Evolutionary conservation across 2,329 filamentous ascomycete species (phyloP).

Genomic region (Furcasterigmium sp.): DNA sequence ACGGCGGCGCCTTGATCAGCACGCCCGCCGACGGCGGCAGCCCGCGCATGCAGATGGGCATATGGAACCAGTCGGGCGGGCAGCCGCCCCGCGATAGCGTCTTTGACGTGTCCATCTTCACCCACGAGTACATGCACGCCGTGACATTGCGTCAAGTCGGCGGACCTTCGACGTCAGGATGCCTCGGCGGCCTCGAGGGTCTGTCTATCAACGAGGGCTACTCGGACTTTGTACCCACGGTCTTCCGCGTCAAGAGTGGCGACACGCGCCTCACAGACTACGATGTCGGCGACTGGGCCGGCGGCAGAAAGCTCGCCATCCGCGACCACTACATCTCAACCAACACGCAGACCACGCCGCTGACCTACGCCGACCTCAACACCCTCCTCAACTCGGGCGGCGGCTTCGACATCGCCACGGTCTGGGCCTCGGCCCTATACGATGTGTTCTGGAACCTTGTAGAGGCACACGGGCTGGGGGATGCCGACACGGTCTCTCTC

Average conservation of each 20-base stretch:
- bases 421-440: slow-evolving; percentile 46
- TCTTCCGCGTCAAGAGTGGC: slow-evolving; percentile 35
- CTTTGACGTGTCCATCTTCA: background rate
- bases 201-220: slow-evolving; percentile 47
- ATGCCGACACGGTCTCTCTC: slow-evolving; percentile 29
- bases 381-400: slow-evolving; percentile 36
- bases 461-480: slow-evolving; percentile 43
- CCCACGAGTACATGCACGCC: slow-evolving; percentile 5
- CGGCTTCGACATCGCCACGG: slow-evolving; percentile 18
- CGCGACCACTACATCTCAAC: slow-evolving; percentile 41
- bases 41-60: background rate
- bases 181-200: slow-evolving; percentile 32
- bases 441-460: slow-evolving; percentile 49
- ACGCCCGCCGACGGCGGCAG: background rate
- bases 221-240: slow-evolving; percentile 43
- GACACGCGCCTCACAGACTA: slow-evolving; percentile 41
- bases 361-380: slow-evolving; percentile 26
- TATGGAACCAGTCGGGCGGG: background rate
- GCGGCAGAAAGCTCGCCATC: slow-evolving; percentile 31
- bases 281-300: slow-evolving; percentile 39
- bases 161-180: slow-evolving; percentile 40
- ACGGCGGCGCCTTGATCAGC: background rate
- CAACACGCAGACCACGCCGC: slow-evolving; percentile 34
- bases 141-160: slow-evolving; percentile 18
- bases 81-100: background rate